A percentile compares a stretch with the other conserved stretches of the same genome.
phyloP scores from a whole-genome alignment of 78 protist genomes.

The Corallochytrium limacisporum region DNA sequence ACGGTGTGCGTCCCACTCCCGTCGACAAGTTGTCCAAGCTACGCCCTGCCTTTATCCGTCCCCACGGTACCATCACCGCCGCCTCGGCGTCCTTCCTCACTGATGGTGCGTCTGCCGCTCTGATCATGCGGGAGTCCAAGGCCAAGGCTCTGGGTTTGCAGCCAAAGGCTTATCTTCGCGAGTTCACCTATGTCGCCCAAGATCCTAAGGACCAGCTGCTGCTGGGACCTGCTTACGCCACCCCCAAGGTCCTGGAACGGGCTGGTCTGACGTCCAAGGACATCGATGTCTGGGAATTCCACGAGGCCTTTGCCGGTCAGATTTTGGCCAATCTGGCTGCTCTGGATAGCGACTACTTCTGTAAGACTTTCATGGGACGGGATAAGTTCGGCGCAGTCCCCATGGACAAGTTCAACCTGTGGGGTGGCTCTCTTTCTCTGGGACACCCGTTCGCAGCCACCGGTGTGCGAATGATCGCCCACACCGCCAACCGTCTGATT shows the following conservation, averaged over 20 bases:
- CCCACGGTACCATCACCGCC: conserved; percentile 54
- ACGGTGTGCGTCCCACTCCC: conserved; percentile 23
- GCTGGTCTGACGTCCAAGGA: conserved; percentile 27
- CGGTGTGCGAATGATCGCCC: conserved; percentile 24
- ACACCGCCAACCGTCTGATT: conserved; percentile 12
- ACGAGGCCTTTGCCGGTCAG: conserved; percentile 75
- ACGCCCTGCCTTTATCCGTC: conserved; percentile 54
- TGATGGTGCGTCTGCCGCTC: conserved; percentile 26
- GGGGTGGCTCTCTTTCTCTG: conserved; percentile 53
- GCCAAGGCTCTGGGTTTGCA: conserved; percentile 16
- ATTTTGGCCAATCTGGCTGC: conserved; percentile 39
- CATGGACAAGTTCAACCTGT: conserved; percentile 27
- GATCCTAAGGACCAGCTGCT: conserved; percentile 49
- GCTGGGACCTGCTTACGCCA: conserved; percentile 50
- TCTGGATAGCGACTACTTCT: conserved; percentile 27
- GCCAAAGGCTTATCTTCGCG: conserved; percentile 24
- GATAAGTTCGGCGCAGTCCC: neutral
- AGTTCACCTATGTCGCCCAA: neutral
- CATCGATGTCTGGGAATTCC: conserved; percentile 52
- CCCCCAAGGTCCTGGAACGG: conserved; percentile 10
- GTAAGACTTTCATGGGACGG: conserved; percentile 7
- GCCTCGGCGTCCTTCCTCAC: conserved; percentile 32
- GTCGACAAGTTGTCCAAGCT: conserved; percentile 24
- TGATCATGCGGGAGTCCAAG: conserved; percentile 21
- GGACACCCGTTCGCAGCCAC: conserved; percentile 62